Percentiles rank a stretch among this genome's conserved stretches.
These are phyloP conservation scores for Blechomonas ayalai DNA, from an alignment of 208 protist genomes.

Conservation along the genomic window DNA sequence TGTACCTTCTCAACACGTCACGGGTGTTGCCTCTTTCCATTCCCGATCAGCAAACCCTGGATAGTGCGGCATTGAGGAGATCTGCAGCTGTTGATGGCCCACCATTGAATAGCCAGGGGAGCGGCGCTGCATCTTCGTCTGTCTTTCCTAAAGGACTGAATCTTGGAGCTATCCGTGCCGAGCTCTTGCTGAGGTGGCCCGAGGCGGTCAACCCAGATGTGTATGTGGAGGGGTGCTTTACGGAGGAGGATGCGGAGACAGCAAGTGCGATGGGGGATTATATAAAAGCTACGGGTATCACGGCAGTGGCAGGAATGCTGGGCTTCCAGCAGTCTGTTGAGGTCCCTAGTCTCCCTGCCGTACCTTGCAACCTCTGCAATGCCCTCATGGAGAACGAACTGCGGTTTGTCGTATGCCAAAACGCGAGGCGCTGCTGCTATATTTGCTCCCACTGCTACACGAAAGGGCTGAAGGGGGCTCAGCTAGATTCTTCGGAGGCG, in stretches of 20 bases:
- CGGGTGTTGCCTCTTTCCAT: conserved; percentile 40
- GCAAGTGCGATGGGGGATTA: conserved; percentile 21
- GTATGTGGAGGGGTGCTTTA: conserved; percentile 15
- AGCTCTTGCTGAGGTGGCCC: conserved; percentile 31
- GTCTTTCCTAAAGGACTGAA: background rate
- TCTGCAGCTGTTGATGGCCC: no score
- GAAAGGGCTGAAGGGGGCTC: conserved; percentile 19
- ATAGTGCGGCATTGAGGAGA: no score
- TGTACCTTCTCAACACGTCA: conserved; percentile 48
- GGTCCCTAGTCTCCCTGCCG: conserved; percentile 15
- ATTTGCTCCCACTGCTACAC: conserved; percentile 80
- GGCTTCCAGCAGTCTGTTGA: conserved; percentile 26
- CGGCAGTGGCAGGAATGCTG: conserved; percentile 38
- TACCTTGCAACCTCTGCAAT: conserved; percentile 40
- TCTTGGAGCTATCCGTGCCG: conserved; percentile 22
- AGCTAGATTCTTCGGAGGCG: background rate
- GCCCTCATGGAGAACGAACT: conserved; percentile 64
- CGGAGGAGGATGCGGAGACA: conserved; percentile 12
- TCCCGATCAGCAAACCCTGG: no score
- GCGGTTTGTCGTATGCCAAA: conserved; percentile 64
- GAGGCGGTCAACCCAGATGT: conserved; percentile 32
- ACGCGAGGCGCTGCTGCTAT: conserved; percentile 35
- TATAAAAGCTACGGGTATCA: conserved; percentile 39
- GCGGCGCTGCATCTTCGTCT: background rate
- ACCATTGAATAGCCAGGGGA: no score